Evolutionary conservation across 2,329 filamentous ascomycete genomes (phyloP), one percentile per base, ranked within the genome.

Genomic region (Spiromastix sp.): DNA sequence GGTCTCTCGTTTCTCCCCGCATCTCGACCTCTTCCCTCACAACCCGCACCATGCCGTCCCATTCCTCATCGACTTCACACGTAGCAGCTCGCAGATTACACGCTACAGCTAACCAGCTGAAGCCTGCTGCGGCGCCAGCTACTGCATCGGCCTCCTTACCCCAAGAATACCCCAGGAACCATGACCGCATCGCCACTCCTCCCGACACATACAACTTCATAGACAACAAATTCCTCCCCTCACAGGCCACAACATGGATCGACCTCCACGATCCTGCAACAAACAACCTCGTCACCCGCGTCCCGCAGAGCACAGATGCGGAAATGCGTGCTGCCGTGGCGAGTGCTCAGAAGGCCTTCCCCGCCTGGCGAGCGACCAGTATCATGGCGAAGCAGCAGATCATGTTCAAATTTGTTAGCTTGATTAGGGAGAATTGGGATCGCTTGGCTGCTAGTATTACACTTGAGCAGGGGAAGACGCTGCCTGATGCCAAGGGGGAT

Each of bases 381-480:
- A 60, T 79, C 50, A 68, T 79, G 39, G 56, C 64, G 42, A 63
- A 66, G 37, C 76, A 79, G 57, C 73, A 77, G 59, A 71, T 79
- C 50, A 72, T 79, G 63, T 79, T 79, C 67, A 77, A 77, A 53
- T 78, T 77, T 48, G 71, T 73, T 19, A 67, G 61, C 19, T 54
- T 80, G 56, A 79, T 81, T 50, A 65, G 74, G 31, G 66, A 74
- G 46, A 67, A 80, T 59, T 79, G 74, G 74, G 74, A 79, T 52
- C 64, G 76, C 37, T 57, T 80, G 41, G 76, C 76, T 19, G 72
- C 75, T 2, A 75, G 71, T 46, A 79, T 80, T 46, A 79, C 75
- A 4, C 60, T 79, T 15, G 76, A 80, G 60, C 76, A 80, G 57
- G 76, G 76, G 47, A 80, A 80, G 66, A 80, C 76, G 2, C 74